Evolutionary conservation across 2,329 filamentous ascomycete genomes (phyloP).

Genomic region (Sporothrix protearum): DNA sequence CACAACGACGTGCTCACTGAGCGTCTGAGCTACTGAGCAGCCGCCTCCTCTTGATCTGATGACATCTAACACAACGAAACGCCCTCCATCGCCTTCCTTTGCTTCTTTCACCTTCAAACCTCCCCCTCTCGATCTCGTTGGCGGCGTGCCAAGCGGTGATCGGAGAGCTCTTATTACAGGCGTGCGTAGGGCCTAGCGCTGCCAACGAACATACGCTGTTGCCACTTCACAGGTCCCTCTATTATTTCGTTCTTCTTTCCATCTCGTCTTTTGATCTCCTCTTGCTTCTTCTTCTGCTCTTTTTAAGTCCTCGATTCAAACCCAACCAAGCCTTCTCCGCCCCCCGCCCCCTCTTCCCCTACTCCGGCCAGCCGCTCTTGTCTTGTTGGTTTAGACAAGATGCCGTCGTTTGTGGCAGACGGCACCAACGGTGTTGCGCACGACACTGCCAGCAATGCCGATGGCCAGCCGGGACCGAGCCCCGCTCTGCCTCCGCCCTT

Average conservation of each 20-base stretch:
- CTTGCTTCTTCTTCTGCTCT: too few relatives aligned
- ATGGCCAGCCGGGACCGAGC: neutral
- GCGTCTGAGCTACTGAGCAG: neutral
- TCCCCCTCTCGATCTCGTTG: neutral
- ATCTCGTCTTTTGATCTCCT: too few relatives aligned
- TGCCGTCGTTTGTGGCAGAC: neutral
- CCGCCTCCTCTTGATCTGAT: neutral
- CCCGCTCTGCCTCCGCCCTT: neutral
- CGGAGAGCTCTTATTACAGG: too few relatives aligned
- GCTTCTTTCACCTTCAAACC: neutral
- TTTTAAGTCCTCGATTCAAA: too few relatives aligned
- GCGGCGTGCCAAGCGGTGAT: neutral
- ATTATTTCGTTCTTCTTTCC: too few relatives aligned
- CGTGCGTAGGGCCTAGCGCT: too few relatives aligned
- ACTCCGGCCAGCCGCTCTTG: too few relatives aligned
- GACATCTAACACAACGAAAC: conserved; percentile 2
- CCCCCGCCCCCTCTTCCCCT: too few relatives aligned
- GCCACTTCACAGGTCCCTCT: too few relatives aligned
- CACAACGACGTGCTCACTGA: neutral
- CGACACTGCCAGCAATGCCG: neutral
- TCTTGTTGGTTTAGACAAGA: neutral
- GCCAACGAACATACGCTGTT: too few relatives aligned
- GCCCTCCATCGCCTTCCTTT: neutral
- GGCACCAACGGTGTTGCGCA: neutral
- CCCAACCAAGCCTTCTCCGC: too few relatives aligned